phyloP scores from a whole-genome alignment of 371 early-diverging fungal genomes.

The Phascolomyces articulosus region DNA sequence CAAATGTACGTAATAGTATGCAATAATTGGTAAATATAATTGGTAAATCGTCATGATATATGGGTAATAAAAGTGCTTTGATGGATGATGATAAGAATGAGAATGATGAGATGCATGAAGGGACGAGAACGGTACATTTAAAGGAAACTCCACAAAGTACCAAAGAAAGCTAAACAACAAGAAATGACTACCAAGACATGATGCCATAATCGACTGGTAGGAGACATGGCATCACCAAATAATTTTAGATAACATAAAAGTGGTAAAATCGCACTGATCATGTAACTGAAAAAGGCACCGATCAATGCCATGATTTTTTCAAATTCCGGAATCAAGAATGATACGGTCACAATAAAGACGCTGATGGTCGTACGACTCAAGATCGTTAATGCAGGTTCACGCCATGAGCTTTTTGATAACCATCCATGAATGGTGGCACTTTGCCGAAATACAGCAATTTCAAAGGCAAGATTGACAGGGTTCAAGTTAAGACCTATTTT shows the following conservation, averaged over 20 bases:
- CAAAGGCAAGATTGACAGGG: slow-evolving; percentile 64
- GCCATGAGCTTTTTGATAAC: slow-evolving; percentile 25
- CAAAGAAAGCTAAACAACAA: slow-evolving; percentile 28
- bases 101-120: too few relatives aligned
- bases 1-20: too few relatives aligned
- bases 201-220: slow-evolving; percentile 16
- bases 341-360: slow-evolving; percentile 45
- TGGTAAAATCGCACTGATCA: slow-evolving; percentile 66
- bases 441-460: slow-evolving; percentile 37
- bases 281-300: slow-evolving; percentile 63
- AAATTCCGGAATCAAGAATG: slow-evolving; percentile 67
- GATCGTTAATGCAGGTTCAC: slow-evolving; percentile 22
- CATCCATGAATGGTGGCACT: slow-evolving; percentile 20
- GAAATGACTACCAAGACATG: slow-evolving; percentile 27
- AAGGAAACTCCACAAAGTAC: slow-evolving; percentile 41
- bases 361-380: slow-evolving; percentile 31
- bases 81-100: too few relatives aligned
- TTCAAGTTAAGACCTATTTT: slow-evolving; percentile 49
- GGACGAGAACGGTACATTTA: too few relatives aligned
- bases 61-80: too few relatives aligned
- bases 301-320: slow-evolving; percentile 72
- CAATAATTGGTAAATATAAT: too few relatives aligned
- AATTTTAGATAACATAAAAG: slow-evolving; percentile 50
- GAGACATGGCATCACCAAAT: slow-evolving; percentile 28
- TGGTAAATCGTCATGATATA: too few relatives aligned